Conservation (phyloP, 1,284 basidiomycete species). For the Marasmius oreades region DNA sequence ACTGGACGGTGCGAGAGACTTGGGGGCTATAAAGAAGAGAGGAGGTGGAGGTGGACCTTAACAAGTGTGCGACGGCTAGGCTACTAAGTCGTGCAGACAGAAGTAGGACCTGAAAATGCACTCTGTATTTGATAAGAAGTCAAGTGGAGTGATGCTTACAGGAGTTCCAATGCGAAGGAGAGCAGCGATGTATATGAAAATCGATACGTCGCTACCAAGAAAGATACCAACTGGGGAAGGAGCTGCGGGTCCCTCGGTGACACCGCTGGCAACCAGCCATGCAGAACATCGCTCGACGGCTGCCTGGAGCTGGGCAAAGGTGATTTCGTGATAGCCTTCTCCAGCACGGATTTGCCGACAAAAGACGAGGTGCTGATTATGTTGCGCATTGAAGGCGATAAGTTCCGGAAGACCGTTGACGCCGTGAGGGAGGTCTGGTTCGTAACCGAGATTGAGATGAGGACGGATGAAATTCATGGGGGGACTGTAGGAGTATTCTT, state of each 20-base stretch:
- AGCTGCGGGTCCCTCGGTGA: conserved; percentile 21
- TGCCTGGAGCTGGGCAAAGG: conserved; percentile 28
- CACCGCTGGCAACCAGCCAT: conserved; percentile 28
- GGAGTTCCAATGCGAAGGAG: conserved; percentile 32
- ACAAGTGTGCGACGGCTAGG: conserved; percentile 30
- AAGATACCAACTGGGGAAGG: conserved; percentile 33
- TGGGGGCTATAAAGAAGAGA: conserved; percentile 28
- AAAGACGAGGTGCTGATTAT: conserved; percentile 33
- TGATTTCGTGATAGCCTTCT: conserved; percentile 26
- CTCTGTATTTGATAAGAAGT: not conserved
- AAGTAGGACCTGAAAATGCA: conserved; percentile 26
- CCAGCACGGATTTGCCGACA: conserved; percentile 27
- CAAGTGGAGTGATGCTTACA: conserved; percentile 21
- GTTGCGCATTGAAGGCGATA: conserved; percentile 29
- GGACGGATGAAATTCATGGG: conserved; percentile 27
- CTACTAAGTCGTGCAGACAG: conserved; percentile 33
- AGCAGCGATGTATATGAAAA: conserved; percentile 34
- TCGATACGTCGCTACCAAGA: conserved; percentile 32
- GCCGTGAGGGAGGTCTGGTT: conserved; percentile 21
- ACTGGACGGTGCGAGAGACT: conserved; percentile 25
- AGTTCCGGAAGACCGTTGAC: conserved; percentile 32
- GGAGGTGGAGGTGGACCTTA: conserved; percentile 27
- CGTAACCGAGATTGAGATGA: conserved; percentile 30
- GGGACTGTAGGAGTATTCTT: too few species aligned
- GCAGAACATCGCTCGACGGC: conserved; percentile 30